A percentile compares a stretch with the other conserved stretches of the same genome.
Evolutionary conservation across 2,329 filamentous ascomycete genomes (phyloP).

Genomic region (Domatiomyces catenatus): DNA sequence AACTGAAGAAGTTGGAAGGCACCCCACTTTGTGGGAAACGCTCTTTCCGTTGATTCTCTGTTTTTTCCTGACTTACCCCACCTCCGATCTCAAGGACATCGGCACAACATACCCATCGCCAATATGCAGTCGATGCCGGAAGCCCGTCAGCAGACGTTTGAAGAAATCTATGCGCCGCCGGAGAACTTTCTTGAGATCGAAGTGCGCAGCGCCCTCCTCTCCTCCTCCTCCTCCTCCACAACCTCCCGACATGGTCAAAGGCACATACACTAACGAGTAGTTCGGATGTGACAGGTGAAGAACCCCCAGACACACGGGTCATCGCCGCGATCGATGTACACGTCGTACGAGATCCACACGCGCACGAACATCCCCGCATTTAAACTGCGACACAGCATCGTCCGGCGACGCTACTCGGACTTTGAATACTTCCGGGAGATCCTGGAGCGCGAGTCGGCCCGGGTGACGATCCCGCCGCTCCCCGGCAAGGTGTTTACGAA

Average conservation of each 20-base stretch:
- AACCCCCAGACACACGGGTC: conserved; percentile 90
- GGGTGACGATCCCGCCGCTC: conserved; percentile 82
- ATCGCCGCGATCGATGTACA: conserved; percentile 81
- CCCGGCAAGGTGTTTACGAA: conserved; percentile 98
- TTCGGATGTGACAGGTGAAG: conserved; percentile 47
- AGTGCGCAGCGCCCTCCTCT: conserved; percentile 31
- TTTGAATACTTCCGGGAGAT: conserved; percentile 99
- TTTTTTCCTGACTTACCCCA: not conserved
- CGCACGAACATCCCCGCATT: conserved; percentile 98
- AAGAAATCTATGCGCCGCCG: conserved; percentile 95
- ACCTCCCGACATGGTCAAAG: not conserved
- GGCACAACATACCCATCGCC: conserved; percentile 4
- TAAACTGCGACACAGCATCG: conserved; percentile 77
- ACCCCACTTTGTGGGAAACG: not conserved
- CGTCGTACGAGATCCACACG: conserved; percentile 95
- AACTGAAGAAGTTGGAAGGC: not conserved
- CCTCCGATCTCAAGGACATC: not conserved
- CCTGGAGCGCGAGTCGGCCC: conserved; percentile 78
- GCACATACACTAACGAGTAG: not conserved
- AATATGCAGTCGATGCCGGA: conserved; percentile 50
- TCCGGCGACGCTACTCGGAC: conserved; percentile 88
- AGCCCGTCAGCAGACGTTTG: conserved; percentile 80
- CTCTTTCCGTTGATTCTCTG: not conserved
- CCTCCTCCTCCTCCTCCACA: not conserved
- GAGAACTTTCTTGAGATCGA: conserved; percentile 99